Base-by-base conservation (phyloP, 805 yeast species). In the Blastobotrys mokoenaii region DNA sequence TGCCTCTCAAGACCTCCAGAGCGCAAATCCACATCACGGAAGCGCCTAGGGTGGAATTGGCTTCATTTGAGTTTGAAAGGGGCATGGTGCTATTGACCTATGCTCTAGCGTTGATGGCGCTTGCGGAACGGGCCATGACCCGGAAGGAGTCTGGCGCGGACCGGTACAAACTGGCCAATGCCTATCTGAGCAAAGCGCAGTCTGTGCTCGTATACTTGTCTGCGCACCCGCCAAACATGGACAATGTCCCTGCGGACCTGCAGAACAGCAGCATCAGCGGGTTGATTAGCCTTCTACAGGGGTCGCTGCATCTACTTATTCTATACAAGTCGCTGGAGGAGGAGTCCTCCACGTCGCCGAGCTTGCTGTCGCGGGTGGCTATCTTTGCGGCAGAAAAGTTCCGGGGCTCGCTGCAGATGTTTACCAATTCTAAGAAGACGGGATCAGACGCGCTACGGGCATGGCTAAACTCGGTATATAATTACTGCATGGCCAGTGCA, bases 361-460 rank as follows among this genome's bases (percentile, higher is more conserved):
- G 51, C 6, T 49, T 63, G 22, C 54, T 62, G 46, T 41, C 55
- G 12, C 53, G 66, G n/a, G 51, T 60, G 1, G 57, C 66, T 6
- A 59, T 63, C 31, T 59, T 45, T 43, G 61, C 64, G 1, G 48
- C 51, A 18, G 66, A 63, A 16, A 55, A 58, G 49, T 60, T 57
- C 38, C 50, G 57, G 1, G 44, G 60, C 2, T 58, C 64, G 2
- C 30, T 50, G 9, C 57, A 61, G 36, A 39, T 56, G 20, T 46
- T 56, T 3, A 50, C 52, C 6, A 35, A 12, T 8, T 14, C 33
- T 12, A 9, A 46, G 32, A 39, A 38, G 40, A 38, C 18, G n/a
- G 30, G 25, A n/a, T 31, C 46, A 2, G 56, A 52, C 18, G 34
- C 52, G 1, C 50, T 60, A 9, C 38, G 38, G n/a, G 27, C 43